Evolutionary conservation across 164 flowering plant species (phyloP).

Genomic region (Vitis cinerea): DNA sequence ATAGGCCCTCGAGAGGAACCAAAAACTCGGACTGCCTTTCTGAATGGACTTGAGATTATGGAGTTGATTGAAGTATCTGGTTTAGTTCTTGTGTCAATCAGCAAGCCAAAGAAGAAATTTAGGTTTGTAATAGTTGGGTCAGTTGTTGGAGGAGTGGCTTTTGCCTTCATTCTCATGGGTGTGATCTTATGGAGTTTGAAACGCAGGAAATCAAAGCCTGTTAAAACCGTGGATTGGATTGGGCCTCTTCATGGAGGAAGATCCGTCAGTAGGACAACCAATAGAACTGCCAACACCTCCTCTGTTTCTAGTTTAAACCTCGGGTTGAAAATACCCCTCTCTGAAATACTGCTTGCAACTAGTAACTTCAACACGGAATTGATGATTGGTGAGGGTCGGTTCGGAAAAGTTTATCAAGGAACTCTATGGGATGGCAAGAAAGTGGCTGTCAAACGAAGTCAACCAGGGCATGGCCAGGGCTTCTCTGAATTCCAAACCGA

Average conservation of each 20-base stretch:
- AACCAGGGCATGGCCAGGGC: slow-evolving; percentile 1
- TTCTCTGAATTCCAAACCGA: slow-evolving; percentile 1
- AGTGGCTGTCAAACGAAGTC: slow-evolving; percentile 6
- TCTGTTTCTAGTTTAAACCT: slow-evolving; percentile 22
- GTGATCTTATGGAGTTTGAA: slow-evolving; percentile 3
- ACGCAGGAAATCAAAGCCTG: slow-evolving; percentile 15
- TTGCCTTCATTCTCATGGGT: slow-evolving; percentile 6
- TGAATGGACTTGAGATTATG: no score
- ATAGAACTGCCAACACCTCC: slow-evolving; percentile 9
- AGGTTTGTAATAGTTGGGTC: slow-evolving; percentile 16
- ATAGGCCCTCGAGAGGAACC: no score
- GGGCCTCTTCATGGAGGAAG: slow-evolving; percentile 17
- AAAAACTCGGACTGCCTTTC: no score
- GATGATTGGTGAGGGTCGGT: slow-evolving; percentile 4
- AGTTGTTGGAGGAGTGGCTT: slow-evolving; percentile 13
- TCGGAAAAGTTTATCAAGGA: slow-evolving; percentile 8
- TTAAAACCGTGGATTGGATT: not conserved
- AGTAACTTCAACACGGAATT: not conserved
- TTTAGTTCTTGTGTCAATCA: no score
- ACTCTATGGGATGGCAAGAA: not conserved
- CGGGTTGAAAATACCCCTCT: slow-evolving; percentile 24
- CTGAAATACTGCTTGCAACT: slow-evolving; percentile 22
- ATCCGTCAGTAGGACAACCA: slow-evolving; percentile 14
- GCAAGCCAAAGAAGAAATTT: slow-evolving; percentile 1
- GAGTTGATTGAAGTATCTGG: no score